These are phyloP conservation scores for Debaryomyces tyrocola DNA, from an alignment of 805 yeast genomes.

Conservation along the genomic window DNA sequence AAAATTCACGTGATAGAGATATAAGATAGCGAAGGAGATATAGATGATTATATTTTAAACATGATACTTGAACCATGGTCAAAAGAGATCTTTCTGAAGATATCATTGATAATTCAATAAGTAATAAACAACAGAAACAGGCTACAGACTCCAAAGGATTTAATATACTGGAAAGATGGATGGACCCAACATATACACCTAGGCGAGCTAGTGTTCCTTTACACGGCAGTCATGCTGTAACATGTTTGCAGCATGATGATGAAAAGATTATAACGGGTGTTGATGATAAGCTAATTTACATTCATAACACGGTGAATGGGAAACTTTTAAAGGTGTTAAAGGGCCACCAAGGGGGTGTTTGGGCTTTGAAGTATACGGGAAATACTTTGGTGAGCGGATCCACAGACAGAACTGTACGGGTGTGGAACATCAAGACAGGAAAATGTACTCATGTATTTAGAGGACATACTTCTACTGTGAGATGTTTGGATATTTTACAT, in stretches of 20 bases:
- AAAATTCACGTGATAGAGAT: too few relatives aligned
- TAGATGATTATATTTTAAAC: too few relatives aligned
- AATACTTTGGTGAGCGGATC: constrained; percentile 89
- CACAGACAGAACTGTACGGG: constrained; percentile 89
- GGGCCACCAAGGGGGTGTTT: constrained; percentile 97
- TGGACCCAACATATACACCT: constrained; percentile 69
- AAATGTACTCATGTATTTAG: constrained; percentile 86
- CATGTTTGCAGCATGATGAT: constrained; percentile 91
- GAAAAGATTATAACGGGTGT: constrained; percentile 91
- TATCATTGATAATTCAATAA: too few relatives aligned
- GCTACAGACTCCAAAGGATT: constrained; percentile 60
- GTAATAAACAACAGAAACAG: constrained; percentile 23
- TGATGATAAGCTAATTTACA: constrained; percentile 79
- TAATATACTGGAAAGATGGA: constrained; percentile 73
- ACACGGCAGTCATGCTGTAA: constrained; percentile 76
- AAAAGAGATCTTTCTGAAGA: too few relatives aligned
- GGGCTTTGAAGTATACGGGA: constrained; percentile 91
- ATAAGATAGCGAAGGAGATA: too few relatives aligned
- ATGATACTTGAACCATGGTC: too few relatives aligned
- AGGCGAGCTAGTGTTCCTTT: constrained; percentile 59
- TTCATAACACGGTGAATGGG: constrained; percentile 79
- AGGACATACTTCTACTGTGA: constrained; percentile 90
- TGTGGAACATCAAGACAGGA: constrained; percentile 87
- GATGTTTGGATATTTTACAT: constrained; percentile 82
- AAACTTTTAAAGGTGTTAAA: constrained; percentile 56